A percentile compares a stretch with the other conserved stretches of the same genome.
These are phyloP conservation scores for Aspergillus luchuensis DNA, from an alignment of 2,329 filamentous ascomycete genomes.

Conservation along the genomic window DNA sequence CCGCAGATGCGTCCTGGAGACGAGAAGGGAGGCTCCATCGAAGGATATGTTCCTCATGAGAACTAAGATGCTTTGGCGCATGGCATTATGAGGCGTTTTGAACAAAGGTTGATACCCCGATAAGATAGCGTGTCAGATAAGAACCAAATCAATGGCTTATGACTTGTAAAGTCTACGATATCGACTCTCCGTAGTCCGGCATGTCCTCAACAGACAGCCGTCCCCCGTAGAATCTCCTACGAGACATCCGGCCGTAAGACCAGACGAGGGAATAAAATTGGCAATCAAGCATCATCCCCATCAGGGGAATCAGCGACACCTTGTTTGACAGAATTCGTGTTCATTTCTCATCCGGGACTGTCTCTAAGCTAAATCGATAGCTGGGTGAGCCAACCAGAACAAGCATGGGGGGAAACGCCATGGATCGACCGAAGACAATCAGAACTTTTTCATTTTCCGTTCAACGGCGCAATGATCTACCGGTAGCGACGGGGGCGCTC, in stretches of 20 bases:
- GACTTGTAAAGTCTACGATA: background rate
- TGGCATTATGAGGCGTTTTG: slow-evolving; percentile 13
- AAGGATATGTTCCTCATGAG: slow-evolving; percentile 43
- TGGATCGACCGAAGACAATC: slow-evolving; percentile 34
- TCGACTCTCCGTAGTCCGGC: background rate
- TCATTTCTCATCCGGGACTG: slow-evolving; percentile 40
- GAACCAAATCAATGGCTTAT: background rate
- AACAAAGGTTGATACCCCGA: slow-evolving; percentile 18
- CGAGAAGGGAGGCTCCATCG: slow-evolving; percentile 43
- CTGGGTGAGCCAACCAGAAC: slow-evolving; percentile 31
- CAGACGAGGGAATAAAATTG: slow-evolving; percentile 55
- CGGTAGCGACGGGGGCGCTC: slow-evolving; percentile 75
- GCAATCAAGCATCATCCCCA: slow-evolving; percentile 89
- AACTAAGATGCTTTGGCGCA: slow-evolving; percentile 8
- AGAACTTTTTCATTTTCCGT: slow-evolving; percentile 25
- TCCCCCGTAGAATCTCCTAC: background rate
- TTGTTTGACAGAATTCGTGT: slow-evolving; percentile 55
- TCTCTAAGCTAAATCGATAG: slow-evolving; percentile 33
- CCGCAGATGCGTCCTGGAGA: slow-evolving; percentile 39
- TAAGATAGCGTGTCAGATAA: slow-evolving; percentile 1
- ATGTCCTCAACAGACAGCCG: background rate
- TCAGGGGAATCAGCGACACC: slow-evolving; percentile 86
- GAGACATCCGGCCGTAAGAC: background rate
- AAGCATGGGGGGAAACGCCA: slow-evolving; percentile 28
- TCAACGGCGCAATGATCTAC: slow-evolving; percentile 11